Evolutionary conservation across 805 yeast species (phyloP).

Genomic region (Starmerella ratchasimensis): DNA sequence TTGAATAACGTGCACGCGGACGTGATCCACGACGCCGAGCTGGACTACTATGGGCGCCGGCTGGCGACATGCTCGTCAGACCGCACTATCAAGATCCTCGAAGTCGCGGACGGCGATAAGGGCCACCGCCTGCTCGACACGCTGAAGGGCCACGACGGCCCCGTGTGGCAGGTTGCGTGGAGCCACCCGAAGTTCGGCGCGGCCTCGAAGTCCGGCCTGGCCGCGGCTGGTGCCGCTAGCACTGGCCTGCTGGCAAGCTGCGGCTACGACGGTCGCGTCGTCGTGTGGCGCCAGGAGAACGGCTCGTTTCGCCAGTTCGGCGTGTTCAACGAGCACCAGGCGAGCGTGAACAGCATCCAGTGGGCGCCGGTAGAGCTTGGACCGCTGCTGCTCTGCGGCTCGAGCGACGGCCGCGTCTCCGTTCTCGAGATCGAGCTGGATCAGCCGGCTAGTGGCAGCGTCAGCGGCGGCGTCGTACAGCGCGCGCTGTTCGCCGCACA

Average conservation of each 20-base stretch:
- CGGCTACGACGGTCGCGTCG: slow-evolving; percentile 86
- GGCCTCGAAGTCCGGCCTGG: slow-evolving; percentile 6
- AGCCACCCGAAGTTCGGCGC: slow-evolving; percentile 98
- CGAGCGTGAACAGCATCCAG: slow-evolving; percentile 81
- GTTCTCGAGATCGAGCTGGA: slow-evolving; percentile 77
- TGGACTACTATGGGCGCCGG: slow-evolving; percentile 92
- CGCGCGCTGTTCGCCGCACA: slow-evolving; percentile 53
- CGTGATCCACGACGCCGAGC: slow-evolving; percentile 88
- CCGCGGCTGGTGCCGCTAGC: no score
- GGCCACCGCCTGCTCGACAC: slow-evolving; percentile 72
- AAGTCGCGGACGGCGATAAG: slow-evolving; percentile 58
- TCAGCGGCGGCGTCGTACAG: slow-evolving; percentile 25
- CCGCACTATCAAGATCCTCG: slow-evolving; percentile 87
- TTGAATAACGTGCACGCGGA: slow-evolving; percentile 87
- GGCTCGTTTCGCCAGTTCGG: slow-evolving; percentile 82
- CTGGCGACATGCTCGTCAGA: slow-evolving; percentile 94
- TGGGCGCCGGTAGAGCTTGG: slow-evolving; percentile 99
- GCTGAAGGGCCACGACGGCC: slow-evolving; percentile 82
- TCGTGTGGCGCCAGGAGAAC: slow-evolving; percentile 83
- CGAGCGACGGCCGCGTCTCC: slow-evolving; percentile 86
- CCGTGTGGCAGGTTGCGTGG: slow-evolving; percentile 98
- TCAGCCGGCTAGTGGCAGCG: slow-evolving; percentile 58
- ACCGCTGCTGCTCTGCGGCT: slow-evolving; percentile 75
- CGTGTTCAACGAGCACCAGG: slow-evolving; percentile 77
- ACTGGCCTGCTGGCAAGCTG: slow-evolving; percentile 70